These are phyloP conservation scores for Sclerospora graminicola DNA, from an alignment of 352 stramenopile species.

Conservation along the genomic window DNA sequence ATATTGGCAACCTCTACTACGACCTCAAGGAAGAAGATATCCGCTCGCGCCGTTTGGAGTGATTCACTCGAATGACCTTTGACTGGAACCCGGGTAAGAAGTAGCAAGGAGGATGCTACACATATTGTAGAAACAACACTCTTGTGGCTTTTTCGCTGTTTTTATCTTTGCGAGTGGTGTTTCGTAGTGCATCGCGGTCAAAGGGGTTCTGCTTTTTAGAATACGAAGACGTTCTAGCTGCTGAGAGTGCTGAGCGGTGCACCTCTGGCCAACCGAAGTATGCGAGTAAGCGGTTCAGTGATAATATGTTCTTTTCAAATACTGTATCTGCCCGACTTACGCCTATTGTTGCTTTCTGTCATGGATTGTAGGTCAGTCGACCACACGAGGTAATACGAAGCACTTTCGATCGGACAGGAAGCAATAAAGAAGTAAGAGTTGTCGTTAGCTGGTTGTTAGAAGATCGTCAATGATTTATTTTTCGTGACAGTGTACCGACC, in stretches of 20 bases:
- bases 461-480: slow-evolving; percentile 2
- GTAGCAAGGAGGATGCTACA: background rate
- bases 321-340: background rate
- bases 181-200: slow-evolving; percentile 45
- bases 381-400: slow-evolving; percentile 62
- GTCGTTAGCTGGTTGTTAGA: background rate
- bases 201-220: slow-evolving; percentile 81
- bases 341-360: no score
- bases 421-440: no score
- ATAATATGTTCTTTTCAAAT: background rate
- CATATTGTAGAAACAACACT: no score
- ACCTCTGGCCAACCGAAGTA: slow-evolving; percentile 44
- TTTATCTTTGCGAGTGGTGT: no score
- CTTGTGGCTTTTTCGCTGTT: slow-evolving; percentile 1
- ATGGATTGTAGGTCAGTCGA: slow-evolving; percentile 38
- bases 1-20: no score
- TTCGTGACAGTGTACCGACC: slow-evolving; percentile 36
- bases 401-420: no score
- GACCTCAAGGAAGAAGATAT: slow-evolving; percentile 76
- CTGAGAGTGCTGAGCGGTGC: slow-evolving; percentile 63
- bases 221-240: slow-evolving; percentile 67
- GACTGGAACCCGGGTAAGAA: slow-evolving; percentile 60
- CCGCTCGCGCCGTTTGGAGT: slow-evolving; percentile 55
- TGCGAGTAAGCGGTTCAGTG: slow-evolving; percentile 30
- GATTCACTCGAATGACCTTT: slow-evolving; percentile 67